Evolutionary conservation across 2,329 filamentous ascomycete species (phyloP), one percentile per base, ranked within the genome.

Genomic region (Xylariomycetidae sp.): DNA sequence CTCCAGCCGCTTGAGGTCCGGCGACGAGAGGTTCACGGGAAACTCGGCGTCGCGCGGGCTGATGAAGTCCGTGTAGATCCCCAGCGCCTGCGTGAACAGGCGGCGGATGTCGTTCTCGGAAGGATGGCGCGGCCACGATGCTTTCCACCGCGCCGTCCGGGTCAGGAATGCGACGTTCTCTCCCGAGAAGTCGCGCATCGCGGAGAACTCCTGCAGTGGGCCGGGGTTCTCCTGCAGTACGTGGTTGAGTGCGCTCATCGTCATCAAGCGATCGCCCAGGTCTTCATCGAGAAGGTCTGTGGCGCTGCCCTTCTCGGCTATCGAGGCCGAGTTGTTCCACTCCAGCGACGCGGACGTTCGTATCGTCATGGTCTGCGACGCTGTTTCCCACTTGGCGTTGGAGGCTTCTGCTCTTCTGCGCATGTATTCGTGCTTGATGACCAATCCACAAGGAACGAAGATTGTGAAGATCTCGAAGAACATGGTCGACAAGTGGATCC

Each of bases 121-220:
- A 1, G 47, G 30, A 2, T 43, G 23, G 1, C 25, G 24, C 0
- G 59, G 55, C 28, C 59, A 52, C 2, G 54, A 56, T 3, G 50
- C 46, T 50, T 73, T 77, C 73, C 75, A 82, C 37, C 69, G 64
- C 3, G 66, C 61, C 7, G 82, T 69, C 25, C 65, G 61, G 7
- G 68, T 72, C 5, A 84, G 57, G 53, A 84, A 84, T 29, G 78
- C 71, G 43, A 84, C 78, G 49, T 85, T 85, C 53, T 85, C 80
- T 10, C 78, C 79, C 0, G 79, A 82, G 49, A 84, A 83, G 45
- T 84, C 80, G 22, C 71, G 67, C 1, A 74, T 63, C 0, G 79
- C 78, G 0, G 80, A 79, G 51, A 81, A 85, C 32, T 75, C 58
- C 35, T 79, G 74, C 0, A 85, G 65, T 0, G 74, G 73, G 4